Base-by-base conservation (phyloP, 2,329 filamentous ascomycete species). In the Atkinsonella texensis region DNA sequence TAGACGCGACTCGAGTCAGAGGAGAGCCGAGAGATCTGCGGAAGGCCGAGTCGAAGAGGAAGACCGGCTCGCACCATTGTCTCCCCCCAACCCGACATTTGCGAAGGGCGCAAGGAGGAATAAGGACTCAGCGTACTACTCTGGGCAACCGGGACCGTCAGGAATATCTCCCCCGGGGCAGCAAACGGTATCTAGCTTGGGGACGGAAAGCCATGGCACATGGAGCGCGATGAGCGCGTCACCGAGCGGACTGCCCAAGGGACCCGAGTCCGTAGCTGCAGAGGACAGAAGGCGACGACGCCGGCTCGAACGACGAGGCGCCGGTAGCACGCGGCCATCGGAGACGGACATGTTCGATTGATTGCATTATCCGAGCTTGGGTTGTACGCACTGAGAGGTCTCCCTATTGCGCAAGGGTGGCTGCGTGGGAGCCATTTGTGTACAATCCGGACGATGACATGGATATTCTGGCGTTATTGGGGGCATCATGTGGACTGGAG, bases 81-180 rank as follows among this genome's bases (percentile, higher is more conserved):
- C 73, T 11, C 79, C 79, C 2, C 79, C 80, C 0, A 73, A 76
- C 52, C 77, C 80, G 10, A 70, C 76, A 6, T 81, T 79, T 59
- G 76, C 78, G 5, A 73, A 70, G 42, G 72, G 72, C 0, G 68
- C 70, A 53, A 71, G 72, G 58, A 68, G 65, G 11, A 63, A 65
- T 2, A 83, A 82, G 58, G 80, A 84, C 59, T 80, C 77, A 44
- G 77, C 77, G 9, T 83, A 83, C 58, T 83, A 80, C 59, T 80
- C 77, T 3, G 77, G 76, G n/a, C 62, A 63, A 53, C 66, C 72
- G 2, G 68, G 70, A 2, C 70, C 70, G 15, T 68, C 71, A n/a
- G 71, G 69, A 8, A 67, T 70, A 1, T 62, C 66, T 15, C 68
- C 68, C 1, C 67, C 65, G 2, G 65, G 65, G 35, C 61, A 57